Conservation (phyloP, 805 yeast species). For the Barnettozyma siamensis region DNA sequence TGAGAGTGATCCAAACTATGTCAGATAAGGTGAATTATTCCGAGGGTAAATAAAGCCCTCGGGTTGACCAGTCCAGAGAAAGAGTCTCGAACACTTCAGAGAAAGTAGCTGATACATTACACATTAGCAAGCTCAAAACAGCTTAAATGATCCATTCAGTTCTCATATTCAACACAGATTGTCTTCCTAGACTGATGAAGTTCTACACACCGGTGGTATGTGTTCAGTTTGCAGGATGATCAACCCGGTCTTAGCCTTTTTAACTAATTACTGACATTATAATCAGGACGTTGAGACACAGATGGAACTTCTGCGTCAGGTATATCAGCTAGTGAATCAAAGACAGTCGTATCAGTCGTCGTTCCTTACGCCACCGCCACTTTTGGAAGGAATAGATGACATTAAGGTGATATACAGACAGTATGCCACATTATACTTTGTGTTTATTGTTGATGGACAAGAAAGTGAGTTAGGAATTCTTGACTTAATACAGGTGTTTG, state of each 20-base stretch:
- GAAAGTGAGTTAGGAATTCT: conserved; percentile 91
- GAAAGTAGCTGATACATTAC: too few species aligned
- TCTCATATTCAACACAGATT: conserved; percentile 80
- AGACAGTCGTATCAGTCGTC: conserved; percentile 78
- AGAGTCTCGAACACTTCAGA: too few species aligned
- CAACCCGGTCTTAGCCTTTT: too few species aligned
- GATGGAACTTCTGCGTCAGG: conserved; percentile 71
- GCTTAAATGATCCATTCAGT: conserved; percentile 91
- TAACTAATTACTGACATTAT: conserved; percentile 1
- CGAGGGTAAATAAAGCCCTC: neutral
- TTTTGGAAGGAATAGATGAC: conserved; percentile 56
- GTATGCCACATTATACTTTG: conserved; percentile 94
- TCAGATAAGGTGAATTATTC: neutral
- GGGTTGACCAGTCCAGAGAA: too few species aligned
- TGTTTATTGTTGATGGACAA: conserved; percentile 91
- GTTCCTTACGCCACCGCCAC: conserved; percentile 83
- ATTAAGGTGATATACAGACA: conserved; percentile 89
- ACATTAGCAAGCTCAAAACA: too few species aligned
- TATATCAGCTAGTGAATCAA: conserved; percentile 66
- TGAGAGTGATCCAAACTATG: too few species aligned
- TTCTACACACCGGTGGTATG: conserved; percentile 77
- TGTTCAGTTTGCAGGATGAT: too few species aligned
- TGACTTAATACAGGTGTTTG: conserved; percentile 94
- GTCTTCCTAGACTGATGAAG: conserved; percentile 82
- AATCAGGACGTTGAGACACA: conserved; percentile 71